A percentile compares a stretch with the other conserved stretches of the same genome.
Conservation (phyloP, 768 basidiomycete genomes). For the Boletus coccyginus region DNA sequence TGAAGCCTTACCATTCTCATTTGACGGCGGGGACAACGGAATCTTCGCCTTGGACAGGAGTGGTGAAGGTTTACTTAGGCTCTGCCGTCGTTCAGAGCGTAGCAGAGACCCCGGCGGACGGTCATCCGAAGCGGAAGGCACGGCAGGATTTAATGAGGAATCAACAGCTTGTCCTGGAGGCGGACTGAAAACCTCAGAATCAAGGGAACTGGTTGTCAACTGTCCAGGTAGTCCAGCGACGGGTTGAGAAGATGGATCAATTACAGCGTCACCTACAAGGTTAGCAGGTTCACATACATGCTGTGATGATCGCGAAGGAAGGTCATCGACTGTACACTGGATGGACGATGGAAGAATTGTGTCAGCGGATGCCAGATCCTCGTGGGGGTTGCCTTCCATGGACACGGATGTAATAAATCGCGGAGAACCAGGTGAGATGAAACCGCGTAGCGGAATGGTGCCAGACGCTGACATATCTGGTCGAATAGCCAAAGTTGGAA, state of each 20-base stretch:
- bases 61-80: slow-evolving; percentile 26
- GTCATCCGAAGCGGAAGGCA: not conserved
- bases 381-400: not conserved
- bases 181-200: not conserved
- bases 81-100: slow-evolving; percentile 37
- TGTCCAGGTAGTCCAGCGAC: slow-evolving; percentile 2
- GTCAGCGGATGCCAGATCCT: not conserved
- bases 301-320: slow-evolving; percentile 22
- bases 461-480: not conserved
- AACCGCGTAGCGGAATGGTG: slow-evolving; percentile 26
- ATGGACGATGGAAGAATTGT: slow-evolving; percentile 8
- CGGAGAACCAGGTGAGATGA: slow-evolving; percentile 43
- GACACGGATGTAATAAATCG: slow-evolving; percentile 17
- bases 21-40: slow-evolving; percentile 17
- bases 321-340: slow-evolving; percentile 18
- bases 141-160: not conserved
- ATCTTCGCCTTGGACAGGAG: slow-evolving; percentile 10
- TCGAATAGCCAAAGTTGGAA: slow-evolving; percentile 1
- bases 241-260: not conserved
- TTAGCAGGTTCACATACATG: slow-evolving; percentile 8
- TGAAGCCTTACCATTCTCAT: slow-evolving; percentile 20
- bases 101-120: slow-evolving; percentile 28
- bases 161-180: slow-evolving; percentile 2
- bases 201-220: not conserved
- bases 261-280: slow-evolving; percentile 1